Evolutionary conservation across 768 basidiomycete genomes (phyloP).

Genomic region (Pluteus cervinus): DNA sequence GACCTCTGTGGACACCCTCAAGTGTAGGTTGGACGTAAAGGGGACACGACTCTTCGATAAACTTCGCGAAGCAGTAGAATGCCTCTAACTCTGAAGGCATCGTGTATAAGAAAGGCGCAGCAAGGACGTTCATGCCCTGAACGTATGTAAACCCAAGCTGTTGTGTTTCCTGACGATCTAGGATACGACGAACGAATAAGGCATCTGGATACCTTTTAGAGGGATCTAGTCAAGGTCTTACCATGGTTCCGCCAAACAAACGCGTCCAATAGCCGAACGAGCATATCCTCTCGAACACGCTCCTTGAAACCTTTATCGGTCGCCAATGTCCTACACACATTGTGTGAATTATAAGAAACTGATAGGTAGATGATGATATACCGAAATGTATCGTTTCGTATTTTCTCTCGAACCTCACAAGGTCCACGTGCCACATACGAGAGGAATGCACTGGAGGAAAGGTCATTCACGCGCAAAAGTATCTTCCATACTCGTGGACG

Average conservation of each 20-base stretch:
- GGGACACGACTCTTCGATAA: slow-evolving; percentile 93
- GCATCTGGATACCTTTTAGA: neutral
- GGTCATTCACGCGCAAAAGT: slow-evolving; percentile 71
- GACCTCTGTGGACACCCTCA: slow-evolving; percentile 90
- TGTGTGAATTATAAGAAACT: slow-evolving; percentile 2
- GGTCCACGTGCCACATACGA: slow-evolving; percentile 79
- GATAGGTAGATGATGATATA: slow-evolving; percentile 19
- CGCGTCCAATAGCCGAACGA: slow-evolving; percentile 92
- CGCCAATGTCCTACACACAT: slow-evolving; percentile 66
- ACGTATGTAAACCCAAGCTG: slow-evolving; percentile 91
- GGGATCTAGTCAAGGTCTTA: slow-evolving; percentile 18
- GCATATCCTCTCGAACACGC: slow-evolving; percentile 93
- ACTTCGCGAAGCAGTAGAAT: slow-evolving; percentile 93
- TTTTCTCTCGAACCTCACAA: slow-evolving; percentile 85
- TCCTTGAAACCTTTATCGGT: slow-evolving; percentile 98
- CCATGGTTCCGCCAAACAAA: slow-evolving; percentile 96
- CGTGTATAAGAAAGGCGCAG: slow-evolving; percentile 95
- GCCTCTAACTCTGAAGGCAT: slow-evolving; percentile 99
- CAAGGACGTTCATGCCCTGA: slow-evolving; percentile 98
- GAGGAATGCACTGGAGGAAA: slow-evolving; percentile 72
- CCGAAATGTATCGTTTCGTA: slow-evolving; percentile 96
- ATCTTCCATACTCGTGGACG: slow-evolving; percentile 94
- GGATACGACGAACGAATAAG: neutral
- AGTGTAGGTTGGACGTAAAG: slow-evolving; percentile 96
- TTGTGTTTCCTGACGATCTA: slow-evolving; percentile 74